Base-by-base conservation (phyloP, 768 basidiomycete genomes). In the Mycena capillaripes region DNA sequence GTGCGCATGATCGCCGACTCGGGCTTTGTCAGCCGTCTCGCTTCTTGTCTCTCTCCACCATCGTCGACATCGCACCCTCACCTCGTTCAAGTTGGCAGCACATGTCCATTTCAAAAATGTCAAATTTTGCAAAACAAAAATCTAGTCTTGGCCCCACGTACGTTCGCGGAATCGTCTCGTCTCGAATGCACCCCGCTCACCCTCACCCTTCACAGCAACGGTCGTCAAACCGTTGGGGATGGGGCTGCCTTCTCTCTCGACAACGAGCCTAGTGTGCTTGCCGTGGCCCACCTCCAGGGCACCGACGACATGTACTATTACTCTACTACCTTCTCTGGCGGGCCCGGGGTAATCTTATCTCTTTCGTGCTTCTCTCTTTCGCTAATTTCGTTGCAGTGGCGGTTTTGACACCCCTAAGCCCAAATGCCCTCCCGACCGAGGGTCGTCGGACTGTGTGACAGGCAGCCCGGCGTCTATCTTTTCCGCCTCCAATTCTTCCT, bases 141-240 rank as follows among this genome's bases (percentile, higher is more conserved):
- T 96, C 89, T 96, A 96, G 93, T 96, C 91, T 93, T 91, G 88
- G 94, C 95, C 95, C 95, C 95, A 88, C 93, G 95, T 96, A 89
- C 63, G 91, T 85, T 12, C 61, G 72, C 55, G 50, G n/a, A n/a
- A n/a, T n/a, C n/a, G n/a, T n/a, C n/a, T 52, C 38, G 25, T 46
- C 48, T 42, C 56, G 32, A 14, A 21, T 70, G n/a, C 78, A 81
- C 58, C 81, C 70, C 19, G 36, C 66, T 48, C 9, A 23, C 46
- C 42, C 46, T 44, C 42, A 21, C 23, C 8, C 16, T 23, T 40
- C 76, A 44, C 81, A 96, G 95, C 95, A 96, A 96, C 95, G 95
- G 94, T 85, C 90, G 94, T 94, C 92, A 91, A 86, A 89, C 92
- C 95, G 95, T 96, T 96, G 95, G 95, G 85, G 95, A 96, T 95